phyloP scores from a whole-genome alignment of 2,329 filamentous ascomycete genomes.

The Byssochlamys sp. region DNA sequence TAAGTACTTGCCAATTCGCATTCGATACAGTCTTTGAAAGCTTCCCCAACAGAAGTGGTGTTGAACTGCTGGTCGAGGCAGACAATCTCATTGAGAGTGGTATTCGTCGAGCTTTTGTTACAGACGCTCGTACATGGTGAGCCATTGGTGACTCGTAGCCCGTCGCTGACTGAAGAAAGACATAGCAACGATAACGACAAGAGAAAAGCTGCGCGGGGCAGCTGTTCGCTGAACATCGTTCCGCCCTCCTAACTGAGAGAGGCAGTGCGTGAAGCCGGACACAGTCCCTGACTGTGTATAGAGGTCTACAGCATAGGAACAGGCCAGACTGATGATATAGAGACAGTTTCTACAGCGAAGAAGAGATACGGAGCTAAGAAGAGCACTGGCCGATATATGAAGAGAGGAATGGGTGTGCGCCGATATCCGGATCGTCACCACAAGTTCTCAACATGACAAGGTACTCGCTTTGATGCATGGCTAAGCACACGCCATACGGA shows the following conservation, averaged over 20 bases:
- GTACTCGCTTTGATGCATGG: neutral
- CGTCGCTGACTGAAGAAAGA: constrained; percentile 14
- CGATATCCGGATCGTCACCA: neutral
- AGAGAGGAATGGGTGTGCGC: neutral
- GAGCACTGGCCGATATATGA: neutral
- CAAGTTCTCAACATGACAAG: neutral
- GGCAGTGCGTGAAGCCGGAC: neutral
- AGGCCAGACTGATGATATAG: neutral
- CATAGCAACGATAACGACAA: constrained; percentile 12
- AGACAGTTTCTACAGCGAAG: neutral
- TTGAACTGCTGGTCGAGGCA: constrained; percentile 32
- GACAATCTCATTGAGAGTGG: constrained; percentile 31
- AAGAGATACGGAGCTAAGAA: neutral
- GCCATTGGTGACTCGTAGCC: constrained; percentile 23
- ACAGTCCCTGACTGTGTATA: neutral
- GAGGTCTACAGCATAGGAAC: neutral
- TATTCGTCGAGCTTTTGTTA: constrained; percentile 22
- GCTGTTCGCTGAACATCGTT: neutral
- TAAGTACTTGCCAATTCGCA: constrained; percentile 35
- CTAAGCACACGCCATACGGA: neutral
- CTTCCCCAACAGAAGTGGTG: constrained; percentile 21
- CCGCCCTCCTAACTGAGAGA: neutral
- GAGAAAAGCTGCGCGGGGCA: constrained; percentile 1
- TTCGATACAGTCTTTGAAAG: constrained; percentile 32
- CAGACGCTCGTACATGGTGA: constrained; percentile 31